Evolutionary conservation across 805 yeast species (phyloP).

Genomic region (Metschnikowia hibisci): DNA sequence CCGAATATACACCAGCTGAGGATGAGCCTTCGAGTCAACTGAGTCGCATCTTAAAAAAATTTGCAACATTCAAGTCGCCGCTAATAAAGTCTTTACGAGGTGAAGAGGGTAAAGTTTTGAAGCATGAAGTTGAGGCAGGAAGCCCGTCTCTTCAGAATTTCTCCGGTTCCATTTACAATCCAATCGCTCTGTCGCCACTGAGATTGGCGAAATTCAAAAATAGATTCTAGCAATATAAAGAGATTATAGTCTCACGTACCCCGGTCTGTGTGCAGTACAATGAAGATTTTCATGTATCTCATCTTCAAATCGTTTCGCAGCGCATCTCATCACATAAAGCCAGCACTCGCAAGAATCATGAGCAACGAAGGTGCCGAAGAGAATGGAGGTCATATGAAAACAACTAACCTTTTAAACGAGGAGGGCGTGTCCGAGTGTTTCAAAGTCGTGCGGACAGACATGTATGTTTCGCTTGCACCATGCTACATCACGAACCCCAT

Average conservation of each 20-base stretch:
- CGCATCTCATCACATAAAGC: background rate
- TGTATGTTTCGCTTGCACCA: constrained; percentile 90
- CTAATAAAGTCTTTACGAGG: constrained; percentile 1
- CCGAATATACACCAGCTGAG: constrained; percentile 48
- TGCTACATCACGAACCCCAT: constrained; percentile 62
- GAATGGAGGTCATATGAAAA: constrained; percentile 16
- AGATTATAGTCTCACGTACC: constrained; percentile 1
- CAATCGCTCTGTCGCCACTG: constrained; percentile 6
- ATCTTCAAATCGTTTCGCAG: constrained; percentile 10
- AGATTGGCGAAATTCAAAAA: constrained; percentile 13
- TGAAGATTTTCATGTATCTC: constrained; percentile 14
- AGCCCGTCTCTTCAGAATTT: background rate
- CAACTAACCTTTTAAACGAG: constrained; percentile 34
- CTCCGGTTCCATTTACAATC: background rate
- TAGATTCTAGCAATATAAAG: constrained; percentile 7
- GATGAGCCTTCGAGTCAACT: constrained; percentile 49
- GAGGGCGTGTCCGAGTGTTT: constrained; percentile 67
- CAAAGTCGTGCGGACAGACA: constrained; percentile 50
- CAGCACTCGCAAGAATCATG: constrained; percentile 12
- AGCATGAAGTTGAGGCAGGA: constrained; percentile 24
- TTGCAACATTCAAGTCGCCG: constrained; percentile 30
- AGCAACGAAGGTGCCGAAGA: background rate
- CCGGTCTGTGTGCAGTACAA: constrained; percentile 10
- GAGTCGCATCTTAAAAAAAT: constrained; percentile 33
- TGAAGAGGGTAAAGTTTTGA: constrained; percentile 33